Evolutionary conservation across 1,139 yeast genomes (phyloP), one percentile per base, ranked within the genome.

Genomic region (Ogataea hybrid): DNA sequence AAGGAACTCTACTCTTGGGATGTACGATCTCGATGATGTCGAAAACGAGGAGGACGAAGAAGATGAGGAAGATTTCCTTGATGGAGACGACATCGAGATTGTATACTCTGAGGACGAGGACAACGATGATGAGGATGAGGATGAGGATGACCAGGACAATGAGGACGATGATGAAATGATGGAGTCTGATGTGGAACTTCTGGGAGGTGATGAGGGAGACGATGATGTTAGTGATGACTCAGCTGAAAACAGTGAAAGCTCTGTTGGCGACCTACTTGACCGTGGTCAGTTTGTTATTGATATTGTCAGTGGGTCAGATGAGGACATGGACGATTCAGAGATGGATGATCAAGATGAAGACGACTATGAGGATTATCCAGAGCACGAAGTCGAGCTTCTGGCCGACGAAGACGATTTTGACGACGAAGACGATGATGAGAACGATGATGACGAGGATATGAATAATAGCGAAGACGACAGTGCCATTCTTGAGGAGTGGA

Each of bases 1-100:
- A 63, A 72, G 84, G 40, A 88, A 90, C 59, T 89, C 97, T 0
- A 87, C 97, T 0, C 70, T 90, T 39, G 97, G 97, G 2, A 89
- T 90, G 96, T 90, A 85, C 59, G 97, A 90, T 54, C 81, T 86
- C 39, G 84, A 73, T 25, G 95, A 85, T 40, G 74, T 79, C 30
- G 88, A 81, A 48, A 81, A 83, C 41, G 90, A 84, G 35, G 71
- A 62, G 4, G 65, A 59, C 22, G 64, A 57, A 16, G 58, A 50
- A 29, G 71, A 65, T 28, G 73, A 71, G 31, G 64, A 57, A 16
- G 58, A 68, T 6, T 54, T 56, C 39, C 45, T 49, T 17, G 68
- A 67, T 11, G 65, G 54, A n/a, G 60, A 50, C 14, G 54, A 53
- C 6, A 56, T 66, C 27, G 72, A 70, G 36, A 69, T 71, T 37